Evolutionary conservation across 805 yeast genomes (phyloP), one percentile per base, ranked within the genome.

Genomic region (Cyberlindnera euphorbiae): DNA sequence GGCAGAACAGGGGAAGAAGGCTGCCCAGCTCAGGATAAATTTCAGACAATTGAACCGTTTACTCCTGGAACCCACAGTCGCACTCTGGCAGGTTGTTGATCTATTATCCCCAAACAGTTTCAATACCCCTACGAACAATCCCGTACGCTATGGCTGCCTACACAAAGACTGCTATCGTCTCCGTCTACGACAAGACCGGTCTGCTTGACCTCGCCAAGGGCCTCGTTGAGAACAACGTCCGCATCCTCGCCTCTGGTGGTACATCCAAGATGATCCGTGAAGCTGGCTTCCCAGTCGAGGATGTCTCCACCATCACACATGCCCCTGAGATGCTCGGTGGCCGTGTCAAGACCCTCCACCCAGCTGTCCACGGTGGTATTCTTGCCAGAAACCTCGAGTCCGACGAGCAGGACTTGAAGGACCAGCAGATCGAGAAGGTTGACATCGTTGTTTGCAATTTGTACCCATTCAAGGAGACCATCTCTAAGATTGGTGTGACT

Each of bases 301-400:
- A 93, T 58, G 96, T 93, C 27, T 80, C 94, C 27, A 62, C 93
- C 41, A 87, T 93, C 61, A 93, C 98, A 25, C 96, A 93, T 58
- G 97, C 97, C 27, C 98, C 98, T 35, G 98, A 93, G 66, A 93
- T 93, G 96, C 73, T 93, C 51, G 96, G 97, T 46, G 98, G 98
- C 47, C 78, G 98, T 67, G 98, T 93, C 53, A 93, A 93, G 71
- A 93, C 98, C 42, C 73, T 93, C 54, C 98, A 93, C 62, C 98
- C 98, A 27, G 98, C 97, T 21, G 96, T 93, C 44, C 98, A 93
- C 63, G 98, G 96, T 54, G 95, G 95, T 58, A 93, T 93, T 55
- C 75, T 93, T 51, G 97, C 98, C 35, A 79, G 97, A 69, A 77
- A 93, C 67, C 74, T 87, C 61, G 95, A 84, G 52, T 71, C 83